Conservation (phyloP, 768 basidiomycete genomes). For the Mycena filopes region DNA sequence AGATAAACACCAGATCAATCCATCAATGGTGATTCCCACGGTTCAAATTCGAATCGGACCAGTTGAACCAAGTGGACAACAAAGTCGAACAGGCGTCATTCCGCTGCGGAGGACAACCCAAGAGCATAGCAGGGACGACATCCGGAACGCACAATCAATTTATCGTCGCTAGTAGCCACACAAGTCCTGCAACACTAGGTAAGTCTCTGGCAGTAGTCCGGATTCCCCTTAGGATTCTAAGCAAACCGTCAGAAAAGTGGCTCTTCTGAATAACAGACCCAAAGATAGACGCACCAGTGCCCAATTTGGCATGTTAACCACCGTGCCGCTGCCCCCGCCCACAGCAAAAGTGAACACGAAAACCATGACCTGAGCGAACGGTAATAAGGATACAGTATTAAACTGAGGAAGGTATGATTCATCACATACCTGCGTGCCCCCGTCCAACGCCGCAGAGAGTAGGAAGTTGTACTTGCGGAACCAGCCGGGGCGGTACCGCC, state of each 20-base stretch:
- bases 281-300: conserved; percentile 44
- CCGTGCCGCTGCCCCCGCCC: conserved; percentile 57
- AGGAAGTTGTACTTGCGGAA: conserved; percentile 57
- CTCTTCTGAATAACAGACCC: no score
- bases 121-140: no score
- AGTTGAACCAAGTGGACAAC: no score
- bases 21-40: no score
- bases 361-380: conserved; percentile 63
- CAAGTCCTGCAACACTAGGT: no score
- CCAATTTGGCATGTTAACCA: conserved; percentile 49
- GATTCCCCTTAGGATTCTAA: conserved; percentile 14
- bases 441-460: conserved; percentile 50
- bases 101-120: no score
- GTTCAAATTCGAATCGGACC: no score
- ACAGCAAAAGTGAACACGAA: conserved; percentile 63
- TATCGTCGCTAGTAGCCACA: no score
- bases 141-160: no score
- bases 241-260: neutral
- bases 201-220: conserved; percentile 11
- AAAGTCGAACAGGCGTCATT: no score
- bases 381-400: conserved; percentile 55
- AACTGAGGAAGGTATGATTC: conserved; percentile 43
- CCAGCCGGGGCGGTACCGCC: conserved; percentile 57
- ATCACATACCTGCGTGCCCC: conserved; percentile 51
- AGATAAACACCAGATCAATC: no score